These are phyloP conservation scores for Microsporum ferrugineum DNA, from an alignment of 2,329 filamentous ascomycete species.

Conservation along the genomic window DNA sequence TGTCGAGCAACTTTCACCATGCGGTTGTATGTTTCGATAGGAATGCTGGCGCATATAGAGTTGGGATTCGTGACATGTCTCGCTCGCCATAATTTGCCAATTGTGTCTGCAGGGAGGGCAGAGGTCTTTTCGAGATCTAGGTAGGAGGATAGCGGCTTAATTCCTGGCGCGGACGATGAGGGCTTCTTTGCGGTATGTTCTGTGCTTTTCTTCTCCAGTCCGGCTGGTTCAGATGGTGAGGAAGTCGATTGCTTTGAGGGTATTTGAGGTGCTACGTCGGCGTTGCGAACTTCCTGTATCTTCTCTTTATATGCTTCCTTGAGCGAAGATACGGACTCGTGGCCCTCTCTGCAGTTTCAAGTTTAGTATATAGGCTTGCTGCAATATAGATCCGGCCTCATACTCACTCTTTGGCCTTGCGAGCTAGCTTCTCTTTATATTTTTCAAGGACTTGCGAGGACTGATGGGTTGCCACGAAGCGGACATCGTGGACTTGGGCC, in stretches of 20 bases:
- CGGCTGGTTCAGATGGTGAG: conserved; percentile 20
- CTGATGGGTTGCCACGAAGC: conserved; percentile 72
- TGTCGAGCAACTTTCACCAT: conserved; percentile 60
- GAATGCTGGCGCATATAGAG: conserved; percentile 75
- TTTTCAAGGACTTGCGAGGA: conserved; percentile 60
- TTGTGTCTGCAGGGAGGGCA: conserved; percentile 63
- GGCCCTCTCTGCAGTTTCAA: conserved; percentile 49
- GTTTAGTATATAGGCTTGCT: not conserved
- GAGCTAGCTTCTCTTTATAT: conserved; percentile 73
- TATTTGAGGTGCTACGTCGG: conserved; percentile 33
- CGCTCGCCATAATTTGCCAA: conserved; percentile 81
- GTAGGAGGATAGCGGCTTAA: conserved; percentile 56
- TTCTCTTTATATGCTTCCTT: conserved; percentile 75
- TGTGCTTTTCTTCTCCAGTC: conserved; percentile 8
- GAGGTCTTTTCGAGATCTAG: conserved; percentile 71
- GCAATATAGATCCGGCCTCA: not conserved
- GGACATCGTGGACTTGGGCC: conserved; percentile 85
- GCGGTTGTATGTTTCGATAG: conserved; percentile 57
- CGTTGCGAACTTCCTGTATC: conserved; percentile 59
- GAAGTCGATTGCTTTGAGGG: conserved; percentile 18
- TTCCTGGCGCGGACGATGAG: conserved; percentile 34
- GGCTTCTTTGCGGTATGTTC: conserved; percentile 16
- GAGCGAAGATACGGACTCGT: conserved; percentile 47
- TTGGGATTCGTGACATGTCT: conserved; percentile 62
- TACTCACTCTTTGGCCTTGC: conserved; percentile 59